Evolutionary conservation across 805 yeast species (phyloP).

Genomic region (Dipodascopsis uninucleata): DNA sequence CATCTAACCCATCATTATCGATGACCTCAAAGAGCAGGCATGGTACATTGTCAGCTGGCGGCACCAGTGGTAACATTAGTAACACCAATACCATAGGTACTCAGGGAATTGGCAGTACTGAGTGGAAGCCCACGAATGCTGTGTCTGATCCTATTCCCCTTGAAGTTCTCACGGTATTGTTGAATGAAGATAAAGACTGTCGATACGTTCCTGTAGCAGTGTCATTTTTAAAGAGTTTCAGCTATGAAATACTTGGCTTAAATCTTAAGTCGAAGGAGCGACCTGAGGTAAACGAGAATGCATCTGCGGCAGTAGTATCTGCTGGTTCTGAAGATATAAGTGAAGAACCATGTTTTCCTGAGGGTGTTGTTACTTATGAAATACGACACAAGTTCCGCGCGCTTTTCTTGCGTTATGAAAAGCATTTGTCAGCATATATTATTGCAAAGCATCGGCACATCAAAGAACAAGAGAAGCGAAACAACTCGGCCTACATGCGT

Average conservation of each 20-base stretch:
- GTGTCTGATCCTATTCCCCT: constrained; percentile 42
- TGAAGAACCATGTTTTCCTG: too few relatives aligned
- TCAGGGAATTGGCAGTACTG: background rate
- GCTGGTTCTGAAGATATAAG: constrained; percentile 40
- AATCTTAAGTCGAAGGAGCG: constrained; percentile 41
- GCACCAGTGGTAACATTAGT: too few relatives aligned
- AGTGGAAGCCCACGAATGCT: background rate
- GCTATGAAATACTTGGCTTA: constrained; percentile 54
- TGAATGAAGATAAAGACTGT: constrained; percentile 31
- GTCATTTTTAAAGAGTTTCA: constrained; percentile 54
- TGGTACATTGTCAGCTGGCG: too few relatives aligned
- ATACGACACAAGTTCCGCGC: constrained; percentile 32
- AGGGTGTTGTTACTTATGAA: constrained; percentile 12
- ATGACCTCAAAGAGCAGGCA: constrained; percentile 1
- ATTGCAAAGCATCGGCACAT: constrained; percentile 40
- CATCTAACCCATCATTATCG: background rate
- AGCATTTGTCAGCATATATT: constrained; percentile 44
- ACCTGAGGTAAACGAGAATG: constrained; percentile 2
- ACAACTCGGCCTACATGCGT: constrained; percentile 56
- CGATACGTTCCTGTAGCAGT: constrained; percentile 28
- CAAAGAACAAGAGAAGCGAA: constrained; percentile 39
- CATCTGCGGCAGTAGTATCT: background rate
- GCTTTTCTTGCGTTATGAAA: constrained; percentile 43
- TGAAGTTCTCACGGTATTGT: constrained; percentile 45
- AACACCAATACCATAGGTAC: constrained; percentile 27